Conservation (phyloP, 1,284 basidiomycete species). For the Flammula alnicola region DNA sequence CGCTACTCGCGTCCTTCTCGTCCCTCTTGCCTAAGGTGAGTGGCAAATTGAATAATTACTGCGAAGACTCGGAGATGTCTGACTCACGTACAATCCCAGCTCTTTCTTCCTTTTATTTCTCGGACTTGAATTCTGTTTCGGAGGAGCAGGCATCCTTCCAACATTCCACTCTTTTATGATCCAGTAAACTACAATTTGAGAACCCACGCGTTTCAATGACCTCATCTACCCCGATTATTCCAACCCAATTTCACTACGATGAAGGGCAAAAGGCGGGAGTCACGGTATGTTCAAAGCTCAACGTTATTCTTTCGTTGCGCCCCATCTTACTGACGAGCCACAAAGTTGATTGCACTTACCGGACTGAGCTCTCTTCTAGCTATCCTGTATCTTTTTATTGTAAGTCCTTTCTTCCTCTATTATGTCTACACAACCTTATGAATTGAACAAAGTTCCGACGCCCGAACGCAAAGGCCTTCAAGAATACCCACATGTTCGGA, state of each 20-base stretch:
- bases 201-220: conserved; percentile 2
- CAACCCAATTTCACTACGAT: conserved; percentile 9
- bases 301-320: not conserved
- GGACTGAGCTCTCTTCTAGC: conserved; percentile 18
- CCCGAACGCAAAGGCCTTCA: conserved; percentile 18
- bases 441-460: conserved; percentile 12
- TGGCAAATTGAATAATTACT: too few relatives aligned
- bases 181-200: not conserved
- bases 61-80: too few relatives aligned
- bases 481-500: conserved; percentile 17
- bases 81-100: too few relatives aligned
- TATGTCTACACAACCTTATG: not conserved
- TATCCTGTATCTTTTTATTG: conserved; percentile 13
- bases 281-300: conserved; percentile 7
- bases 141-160: conserved; percentile 12
- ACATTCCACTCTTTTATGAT: conserved; percentile 16
- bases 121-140: too few relatives aligned
- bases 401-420: not conserved
- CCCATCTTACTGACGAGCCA: too few relatives aligned
- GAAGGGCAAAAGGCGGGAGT: conserved; percentile 16
- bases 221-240: conserved; percentile 1
- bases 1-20: not conserved
- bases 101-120: conserved; percentile 2
- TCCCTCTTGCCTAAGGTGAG: not conserved
- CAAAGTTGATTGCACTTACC: conserved; percentile 16